Evolutionary conservation across 345 rosid species (phyloP), one percentile per base, ranked within the genome.

Genomic region (Bretschneidera sinensis): DNA sequence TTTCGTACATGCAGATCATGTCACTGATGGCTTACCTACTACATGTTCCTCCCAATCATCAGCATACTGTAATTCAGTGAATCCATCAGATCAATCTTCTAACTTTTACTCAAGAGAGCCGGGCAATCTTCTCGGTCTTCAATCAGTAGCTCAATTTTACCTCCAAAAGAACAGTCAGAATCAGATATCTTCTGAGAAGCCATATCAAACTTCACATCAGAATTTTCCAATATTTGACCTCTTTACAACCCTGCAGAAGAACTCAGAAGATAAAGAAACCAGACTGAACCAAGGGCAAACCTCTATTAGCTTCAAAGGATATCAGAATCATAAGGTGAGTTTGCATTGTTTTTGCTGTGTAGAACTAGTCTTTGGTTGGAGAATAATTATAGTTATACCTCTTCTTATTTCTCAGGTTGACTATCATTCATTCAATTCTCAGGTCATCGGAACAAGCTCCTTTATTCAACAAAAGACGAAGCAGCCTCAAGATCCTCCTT

Each of bases 251-350:
- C 58, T 54, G 54, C 45, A 54, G 48, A n/a, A n/a, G n/a, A 60
- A 60, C 7, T 49, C 69, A 25, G 35, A 39, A 5, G 60, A 59
- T 15, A 47, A 59, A 48, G n/a, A n/a, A n/a, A n/a, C n/a, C n/a
- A n/a, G n/a, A n/a, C n/a, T n/a, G n/a, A n/a, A n/a, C n/a, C n/a
- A n/a, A n/a, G 52, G 21, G 48, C 55, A 50, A 65, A 43, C 9
- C 6, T 23, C 21, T 43, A 48, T 60, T 24, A 60, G 51, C 24
- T 39, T 71, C 48, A 51, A 55, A 43, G 57, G 60, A 17, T 50
- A 60, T 43, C 54, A 65, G 18, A 39, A 39, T 1, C 45, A 13
- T 11, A 9, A 13, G 10, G 45, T 39, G 1, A 39, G 45, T 39
- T n/a, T 39, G 15, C 45, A 39, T 39, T 39, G 16, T 39, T 7